Conservation (phyloP, 176 grass and related monocot genomes). For the Cenchrus purpureus region DNA sequence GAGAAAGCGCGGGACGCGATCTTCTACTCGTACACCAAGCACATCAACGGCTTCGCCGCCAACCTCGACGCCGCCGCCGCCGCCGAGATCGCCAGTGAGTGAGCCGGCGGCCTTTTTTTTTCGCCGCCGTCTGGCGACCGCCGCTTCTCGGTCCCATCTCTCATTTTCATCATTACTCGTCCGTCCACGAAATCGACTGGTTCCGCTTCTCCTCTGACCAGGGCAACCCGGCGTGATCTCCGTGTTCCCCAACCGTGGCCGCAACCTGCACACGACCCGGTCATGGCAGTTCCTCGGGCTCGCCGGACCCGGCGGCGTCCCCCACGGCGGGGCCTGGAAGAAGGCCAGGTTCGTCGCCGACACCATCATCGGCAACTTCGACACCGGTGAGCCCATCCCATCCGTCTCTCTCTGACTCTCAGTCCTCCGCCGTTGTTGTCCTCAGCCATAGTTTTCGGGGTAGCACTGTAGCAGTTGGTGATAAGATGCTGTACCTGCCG, state of each 20-base stretch:
- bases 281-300: slow-evolving; percentile 94
- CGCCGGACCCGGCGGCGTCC: slow-evolving; percentile 51
- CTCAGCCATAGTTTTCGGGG: slow-evolving; percentile 17
- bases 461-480: neutral
- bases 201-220: slow-evolving; percentile 14
- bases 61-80: slow-evolving; percentile 66
- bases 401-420: neutral
- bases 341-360: slow-evolving; percentile 73
- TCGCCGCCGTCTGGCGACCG: neutral
- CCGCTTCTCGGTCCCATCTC: neutral
- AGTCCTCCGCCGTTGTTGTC: neutral
- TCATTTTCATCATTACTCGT: neutral
- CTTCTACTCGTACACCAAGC: slow-evolving; percentile 94
- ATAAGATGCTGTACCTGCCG: slow-evolving; percentile 38
- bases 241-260: slow-evolving; percentile 79
- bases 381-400: slow-evolving; percentile 60
- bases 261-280: slow-evolving; percentile 78
- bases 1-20: slow-evolving; percentile 86
- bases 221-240: slow-evolving; percentile 69
- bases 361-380: slow-evolving; percentile 91
- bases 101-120: neutral
- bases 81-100: slow-evolving; percentile 60
- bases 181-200: no score
- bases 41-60: slow-evolving; percentile 98
- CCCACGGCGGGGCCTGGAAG: slow-evolving; percentile 49